These are phyloP conservation scores for Candida insectorum DNA, from an alignment of 805 yeast genomes.

Conservation along the genomic window DNA sequence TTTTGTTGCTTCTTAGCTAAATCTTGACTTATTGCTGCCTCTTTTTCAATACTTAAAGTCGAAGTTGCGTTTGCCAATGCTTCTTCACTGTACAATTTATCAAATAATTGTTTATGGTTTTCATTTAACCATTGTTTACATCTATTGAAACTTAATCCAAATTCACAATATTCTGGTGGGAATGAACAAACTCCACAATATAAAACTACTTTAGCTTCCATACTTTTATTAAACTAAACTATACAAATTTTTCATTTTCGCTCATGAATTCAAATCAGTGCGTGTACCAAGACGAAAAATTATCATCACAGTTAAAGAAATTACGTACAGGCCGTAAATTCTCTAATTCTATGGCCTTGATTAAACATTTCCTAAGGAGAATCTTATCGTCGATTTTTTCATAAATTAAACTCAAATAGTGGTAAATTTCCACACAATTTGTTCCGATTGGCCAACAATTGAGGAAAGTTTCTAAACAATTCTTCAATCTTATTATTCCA, in stretches of 20 bases:
- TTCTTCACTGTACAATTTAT: slow-evolving; percentile 58
- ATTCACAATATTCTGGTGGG: slow-evolving; percentile 93
- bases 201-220: slow-evolving; percentile 26
- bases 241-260: slow-evolving; percentile 2
- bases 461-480: slow-evolving; percentile 36
- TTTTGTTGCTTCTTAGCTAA: slow-evolving; percentile 81
- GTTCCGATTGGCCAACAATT: slow-evolving; percentile 38
- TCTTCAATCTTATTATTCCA: slow-evolving; percentile 56
- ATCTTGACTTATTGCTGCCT: slow-evolving; percentile 78
- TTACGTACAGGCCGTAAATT: slow-evolving; percentile 55
- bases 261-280: no score
- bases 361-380: slow-evolving; percentile 45
- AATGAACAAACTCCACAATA: slow-evolving; percentile 80
- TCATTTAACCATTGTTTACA: slow-evolving; percentile 81
- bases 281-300: slow-evolving; percentile 2
- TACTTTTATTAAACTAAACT: slow-evolving; percentile 3
- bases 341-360: slow-evolving; percentile 65
- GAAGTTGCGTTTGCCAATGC: slow-evolving; percentile 55
- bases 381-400: slow-evolving; percentile 53
- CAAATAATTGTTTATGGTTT: slow-evolving; percentile 53
- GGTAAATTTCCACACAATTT: slow-evolving; percentile 62
- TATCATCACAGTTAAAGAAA: slow-evolving; percentile 27
- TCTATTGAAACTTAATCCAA: slow-evolving; percentile 74
- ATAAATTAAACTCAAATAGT: slow-evolving; percentile 60
- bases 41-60: slow-evolving; percentile 68